Percentiles rank a stretch among this genome's conserved stretches.
These are phyloP conservation scores for Clavariopsis aquatica DNA, from an alignment of 495 filamentous ascomycete genomes.

Conservation along the genomic window DNA sequence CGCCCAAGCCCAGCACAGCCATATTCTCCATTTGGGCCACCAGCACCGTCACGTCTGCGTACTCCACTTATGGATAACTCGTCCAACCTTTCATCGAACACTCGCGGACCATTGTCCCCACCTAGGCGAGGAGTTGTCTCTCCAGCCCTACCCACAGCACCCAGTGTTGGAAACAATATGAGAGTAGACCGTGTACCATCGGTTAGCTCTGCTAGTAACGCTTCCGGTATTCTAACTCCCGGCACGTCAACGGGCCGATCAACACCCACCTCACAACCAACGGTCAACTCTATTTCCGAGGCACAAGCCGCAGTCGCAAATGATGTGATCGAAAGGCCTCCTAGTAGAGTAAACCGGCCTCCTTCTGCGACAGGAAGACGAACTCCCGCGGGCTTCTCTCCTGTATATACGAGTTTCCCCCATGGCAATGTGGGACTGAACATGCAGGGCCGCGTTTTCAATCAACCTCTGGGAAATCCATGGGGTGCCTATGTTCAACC, in stretches of 20 bases:
- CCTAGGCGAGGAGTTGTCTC: slow-evolving; percentile 4
- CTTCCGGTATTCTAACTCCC: slow-evolving; percentile 19
- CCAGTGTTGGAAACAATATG: neutral
- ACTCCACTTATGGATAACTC: slow-evolving; percentile 33
- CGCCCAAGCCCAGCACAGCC: slow-evolving; percentile 33
- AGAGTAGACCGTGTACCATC: slow-evolving; percentile 24
- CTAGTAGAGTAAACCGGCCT: slow-evolving; percentile 32
- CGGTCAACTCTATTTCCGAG: slow-evolving; percentile 24
- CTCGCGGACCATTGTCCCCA: slow-evolving; percentile 23
- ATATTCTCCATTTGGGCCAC: slow-evolving; percentile 30
- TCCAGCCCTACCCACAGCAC: neutral
- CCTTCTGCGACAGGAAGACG: slow-evolving; percentile 35
- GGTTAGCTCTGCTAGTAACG: slow-evolving; percentile 15
- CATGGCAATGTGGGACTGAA: slow-evolving; percentile 31
- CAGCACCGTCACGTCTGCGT: slow-evolving; percentile 24
- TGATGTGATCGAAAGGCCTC: slow-evolving; percentile 38
- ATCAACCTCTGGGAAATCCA: slow-evolving; percentile 30
- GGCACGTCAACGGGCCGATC: slow-evolving; percentile 13
- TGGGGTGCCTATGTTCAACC: slow-evolving; percentile 34
- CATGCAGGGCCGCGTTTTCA: slow-evolving; percentile 30
- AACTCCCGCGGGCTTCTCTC: slow-evolving; percentile 16
- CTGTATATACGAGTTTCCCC: slow-evolving; percentile 28
- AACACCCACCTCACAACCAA: slow-evolving; percentile 10
- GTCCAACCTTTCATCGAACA: slow-evolving; percentile 11
- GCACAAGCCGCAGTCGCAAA: slow-evolving; percentile 16